A percentile compares a stretch with the other conserved stretches of the same genome.
phyloP scores from a whole-genome alignment of 345 rosid species.

The Gossypium mustelinum region DNA sequence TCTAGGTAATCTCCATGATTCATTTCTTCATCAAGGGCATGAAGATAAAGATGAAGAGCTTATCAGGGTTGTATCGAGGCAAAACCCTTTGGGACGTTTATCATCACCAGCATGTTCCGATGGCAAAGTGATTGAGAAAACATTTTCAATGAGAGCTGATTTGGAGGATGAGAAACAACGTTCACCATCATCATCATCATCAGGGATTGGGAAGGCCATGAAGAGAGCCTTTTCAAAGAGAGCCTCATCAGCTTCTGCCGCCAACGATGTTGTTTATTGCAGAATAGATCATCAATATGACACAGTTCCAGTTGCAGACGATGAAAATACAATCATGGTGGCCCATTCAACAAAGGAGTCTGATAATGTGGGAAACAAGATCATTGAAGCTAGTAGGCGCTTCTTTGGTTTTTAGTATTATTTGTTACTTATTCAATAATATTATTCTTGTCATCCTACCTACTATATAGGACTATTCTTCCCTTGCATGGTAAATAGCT shows the following conservation, averaged over 20 bases:
- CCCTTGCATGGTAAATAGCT: background rate
- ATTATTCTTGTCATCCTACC: background rate
- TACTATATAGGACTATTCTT: background rate
- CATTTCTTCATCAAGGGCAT: constrained; percentile 15
- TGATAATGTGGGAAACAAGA: background rate
- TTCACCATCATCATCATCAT: background rate
- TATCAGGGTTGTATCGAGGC: background rate
- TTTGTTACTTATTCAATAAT: background rate
- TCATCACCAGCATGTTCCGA: background rate
- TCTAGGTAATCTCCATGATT: constrained; percentile 2
- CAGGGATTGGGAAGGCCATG: background rate
- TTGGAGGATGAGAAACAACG: background rate
- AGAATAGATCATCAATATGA: constrained; percentile 8
- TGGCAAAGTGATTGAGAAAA: constrained; percentile 7
- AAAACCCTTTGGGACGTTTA: background rate
- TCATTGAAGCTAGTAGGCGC: constrained; percentile 15
- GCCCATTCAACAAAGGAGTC: background rate
- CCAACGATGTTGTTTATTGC: background rate
- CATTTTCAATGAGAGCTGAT: constrained; percentile 6
- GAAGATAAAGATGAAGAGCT: background rate
- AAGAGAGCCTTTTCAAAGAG: constrained; percentile 16
- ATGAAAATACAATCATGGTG: background rate
- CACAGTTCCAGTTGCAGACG: background rate
- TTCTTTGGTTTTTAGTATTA: constrained; percentile 8
- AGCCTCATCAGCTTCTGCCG: background rate